Conservation (phyloP, 140 eudicot genomes). For the Anethum foeniculum region DNA sequence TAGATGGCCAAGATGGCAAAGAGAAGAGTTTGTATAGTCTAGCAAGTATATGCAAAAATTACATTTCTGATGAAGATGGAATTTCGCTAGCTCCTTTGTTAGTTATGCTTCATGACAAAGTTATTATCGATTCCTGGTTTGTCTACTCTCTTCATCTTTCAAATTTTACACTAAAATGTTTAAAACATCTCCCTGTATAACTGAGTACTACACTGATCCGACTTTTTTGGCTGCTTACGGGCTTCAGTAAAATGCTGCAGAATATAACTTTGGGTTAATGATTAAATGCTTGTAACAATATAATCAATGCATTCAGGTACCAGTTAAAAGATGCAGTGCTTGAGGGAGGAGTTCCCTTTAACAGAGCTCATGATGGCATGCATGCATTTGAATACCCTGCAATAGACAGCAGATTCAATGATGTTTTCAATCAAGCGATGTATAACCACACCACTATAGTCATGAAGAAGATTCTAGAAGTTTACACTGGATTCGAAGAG, state of each 20-base stretch:
- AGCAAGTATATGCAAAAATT: constrained; percentile 21
- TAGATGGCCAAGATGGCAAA: constrained; percentile 13
- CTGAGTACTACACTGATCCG: too few relatives aligned
- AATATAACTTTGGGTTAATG: not conserved
- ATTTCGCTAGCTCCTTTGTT: constrained; percentile 24
- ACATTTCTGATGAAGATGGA: constrained; percentile 27
- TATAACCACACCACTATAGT: constrained; percentile 22
- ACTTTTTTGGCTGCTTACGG: too few relatives aligned
- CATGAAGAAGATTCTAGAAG: constrained; percentile 31
- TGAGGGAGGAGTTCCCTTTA: constrained; percentile 39
- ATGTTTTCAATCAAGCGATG: constrained; percentile 36
- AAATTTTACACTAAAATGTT: not conserved
- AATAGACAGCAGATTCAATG: constrained; percentile 32
- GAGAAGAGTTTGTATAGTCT: constrained; percentile 20
- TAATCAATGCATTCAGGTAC: constrained; percentile 15
- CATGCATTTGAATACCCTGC: constrained; percentile 41
- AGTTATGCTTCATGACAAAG: constrained; percentile 23
- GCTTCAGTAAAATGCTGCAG: too few relatives aligned
- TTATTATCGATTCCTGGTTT: constrained; percentile 27
- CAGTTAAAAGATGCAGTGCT: constrained; percentile 29
- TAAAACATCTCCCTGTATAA: too few relatives aligned
- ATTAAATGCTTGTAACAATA: too few relatives aligned
- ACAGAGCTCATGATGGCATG: constrained; percentile 36
- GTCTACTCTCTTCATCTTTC: not conserved
- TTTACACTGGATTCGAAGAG: constrained; percentile 32